These are phyloP conservation scores for Geosmithia putterillii DNA, from an alignment of 2,329 filamentous ascomycete species.

Conservation along the genomic window DNA sequence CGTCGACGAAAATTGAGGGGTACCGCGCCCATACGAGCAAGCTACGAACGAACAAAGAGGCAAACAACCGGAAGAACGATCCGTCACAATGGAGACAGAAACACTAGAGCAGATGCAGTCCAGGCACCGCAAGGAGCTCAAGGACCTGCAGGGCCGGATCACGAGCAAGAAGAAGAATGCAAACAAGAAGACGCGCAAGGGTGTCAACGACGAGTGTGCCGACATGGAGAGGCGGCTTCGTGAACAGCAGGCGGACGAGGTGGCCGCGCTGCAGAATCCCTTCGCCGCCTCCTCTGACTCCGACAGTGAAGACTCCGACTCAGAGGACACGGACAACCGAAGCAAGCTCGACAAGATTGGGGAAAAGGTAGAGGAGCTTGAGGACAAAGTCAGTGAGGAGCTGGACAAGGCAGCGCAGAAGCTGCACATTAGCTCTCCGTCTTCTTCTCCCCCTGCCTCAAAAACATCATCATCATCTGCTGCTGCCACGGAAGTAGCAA, in stretches of 20 bases:
- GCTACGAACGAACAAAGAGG: too few relatives aligned
- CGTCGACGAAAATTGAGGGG: too few relatives aligned
- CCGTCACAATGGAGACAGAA: slow-evolving; percentile 27
- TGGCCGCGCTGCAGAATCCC: slow-evolving; percentile 26
- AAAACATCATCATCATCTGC: too few relatives aligned
- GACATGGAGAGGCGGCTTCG: slow-evolving; percentile 53
- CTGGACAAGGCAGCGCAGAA: slow-evolving; percentile 9
- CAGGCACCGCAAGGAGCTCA: slow-evolving; percentile 78
- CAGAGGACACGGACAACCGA: background rate
- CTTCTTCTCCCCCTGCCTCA: background rate
- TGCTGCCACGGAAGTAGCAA: background rate
- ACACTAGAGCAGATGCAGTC: slow-evolving; percentile 65
- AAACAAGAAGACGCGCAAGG: slow-evolving; percentile 73
- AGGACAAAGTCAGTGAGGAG: slow-evolving; percentile 8
- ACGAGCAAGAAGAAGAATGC: slow-evolving; percentile 96
- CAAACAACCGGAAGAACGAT: too few relatives aligned
- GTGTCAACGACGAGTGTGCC: slow-evolving; percentile 65
- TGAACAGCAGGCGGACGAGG: slow-evolving; percentile 53
- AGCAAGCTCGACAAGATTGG: slow-evolving; percentile 7
- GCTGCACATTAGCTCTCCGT: slow-evolving; percentile 6
- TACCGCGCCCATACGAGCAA: too few relatives aligned
- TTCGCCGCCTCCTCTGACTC: slow-evolving; percentile 9
- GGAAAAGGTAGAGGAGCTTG: slow-evolving; percentile 4
- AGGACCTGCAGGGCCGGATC: slow-evolving; percentile 72
- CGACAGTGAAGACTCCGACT: slow-evolving; percentile 6